Evolutionary conservation across 306 rosid species (phyloP), one percentile per base, ranked within the genome.

Genomic region (Myrica gale): DNA sequence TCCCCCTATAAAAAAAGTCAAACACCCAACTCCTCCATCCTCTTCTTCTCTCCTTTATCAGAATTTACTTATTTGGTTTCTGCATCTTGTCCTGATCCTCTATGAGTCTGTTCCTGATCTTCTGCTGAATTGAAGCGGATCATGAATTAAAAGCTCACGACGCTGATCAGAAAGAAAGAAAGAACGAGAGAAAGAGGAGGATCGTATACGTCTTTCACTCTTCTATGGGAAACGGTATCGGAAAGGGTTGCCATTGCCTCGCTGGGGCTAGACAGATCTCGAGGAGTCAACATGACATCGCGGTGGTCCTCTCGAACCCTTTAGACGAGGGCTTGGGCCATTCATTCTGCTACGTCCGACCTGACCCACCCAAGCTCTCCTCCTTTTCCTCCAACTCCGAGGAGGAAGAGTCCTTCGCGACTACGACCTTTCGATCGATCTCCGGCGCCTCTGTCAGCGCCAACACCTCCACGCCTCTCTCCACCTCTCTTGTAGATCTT

Each of bases 381-480:
- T 62, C 82, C 39, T 76, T 80, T 7, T 79, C 72, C 47, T 75
- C 80, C 1, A 74, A 74, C 17, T 66, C 85, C 4, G 85, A 74
- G 0, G 83, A 80, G 1, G 79, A 69, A 0, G 48, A 41, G 73
- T 16, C 70, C 61, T 26, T 68, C 23, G 58, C 84, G 6, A 44
- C 78, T 56, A 82, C 88, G 54, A 81, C 91, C 39, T 90, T 87
- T 81, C 81, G 90, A 52, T 82, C 90, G 0, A 89, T 94, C 23
- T 87, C 90, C 53, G 89, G 97, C 0, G 96, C 98, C 37, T 86
- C 91, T 5, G 91, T 91, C 32, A 90, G 96, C 62, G 97, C 98
- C 74, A 94, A 94, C 88, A 70, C 77, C 11, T 90, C 84, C 47
- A 76, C 93, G 2, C 86, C 91, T 0, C 83, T 89, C 43, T 94